These are phyloP conservation scores for Oryza officinalis DNA, from an alignment of 176 grass and related monocot species.

Conservation along the genomic window DNA sequence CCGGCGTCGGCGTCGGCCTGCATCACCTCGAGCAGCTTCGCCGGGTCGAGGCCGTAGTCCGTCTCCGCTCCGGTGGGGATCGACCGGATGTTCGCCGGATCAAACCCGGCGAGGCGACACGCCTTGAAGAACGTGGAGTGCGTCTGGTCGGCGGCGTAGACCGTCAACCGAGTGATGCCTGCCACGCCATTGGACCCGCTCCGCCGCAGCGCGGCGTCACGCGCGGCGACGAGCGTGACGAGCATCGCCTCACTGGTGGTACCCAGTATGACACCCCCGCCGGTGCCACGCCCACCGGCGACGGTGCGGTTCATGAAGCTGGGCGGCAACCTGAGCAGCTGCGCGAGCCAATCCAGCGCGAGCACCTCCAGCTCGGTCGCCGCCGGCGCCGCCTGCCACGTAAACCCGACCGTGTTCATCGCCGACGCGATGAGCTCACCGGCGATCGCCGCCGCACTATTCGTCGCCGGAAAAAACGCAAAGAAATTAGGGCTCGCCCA, in stretches of 20 bases:
- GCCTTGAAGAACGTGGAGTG: constrained; percentile 66
- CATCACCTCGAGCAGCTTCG: constrained; percentile 21
- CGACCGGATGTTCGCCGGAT: constrained; percentile 32
- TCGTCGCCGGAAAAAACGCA: constrained; percentile 57
- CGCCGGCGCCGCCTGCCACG: constrained; percentile 50
- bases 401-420: constrained; percentile 61
- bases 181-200: neutral
- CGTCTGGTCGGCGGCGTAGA: constrained; percentile 56
- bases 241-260: constrained; percentile 64
- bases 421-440: constrained; percentile 66
- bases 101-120: constrained; percentile 48
- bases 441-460: constrained; percentile 52
- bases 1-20: constrained; percentile 33
- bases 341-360: constrained; percentile 58
- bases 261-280: constrained; percentile 37
- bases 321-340: constrained; percentile 33
- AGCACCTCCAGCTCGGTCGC: constrained; percentile 59
- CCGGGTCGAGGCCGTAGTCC: constrained; percentile 40
- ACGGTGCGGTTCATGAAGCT: constrained; percentile 25
- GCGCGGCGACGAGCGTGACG: constrained; percentile 47
- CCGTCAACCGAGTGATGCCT: constrained; percentile 2
- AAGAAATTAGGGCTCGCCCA: constrained; percentile 77
- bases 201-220: constrained; percentile 18
- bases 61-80: constrained; percentile 22
- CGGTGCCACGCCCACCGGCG: constrained; percentile 4